These are phyloP conservation scores for Entophlyctis helioformis DNA, from an alignment of 192 early-diverging fungal genomes.

Conservation along the genomic window DNA sequence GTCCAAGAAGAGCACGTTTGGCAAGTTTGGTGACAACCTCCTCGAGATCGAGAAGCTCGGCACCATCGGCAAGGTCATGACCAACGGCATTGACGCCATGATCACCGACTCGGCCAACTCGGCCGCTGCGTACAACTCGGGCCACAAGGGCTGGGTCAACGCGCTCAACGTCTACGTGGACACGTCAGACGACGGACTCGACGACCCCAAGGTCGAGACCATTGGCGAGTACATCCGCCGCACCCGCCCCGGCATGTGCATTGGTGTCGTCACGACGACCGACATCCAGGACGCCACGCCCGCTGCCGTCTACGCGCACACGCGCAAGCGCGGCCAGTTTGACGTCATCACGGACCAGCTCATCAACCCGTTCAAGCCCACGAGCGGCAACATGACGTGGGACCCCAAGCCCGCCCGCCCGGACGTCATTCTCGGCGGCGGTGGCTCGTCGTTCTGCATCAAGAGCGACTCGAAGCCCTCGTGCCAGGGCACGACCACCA, in stretches of 20 bases:
- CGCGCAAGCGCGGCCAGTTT: conserved; percentile 37
- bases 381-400: conserved; percentile 9
- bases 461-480: conserved; percentile 6
- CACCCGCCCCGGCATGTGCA: conserved; percentile 42
- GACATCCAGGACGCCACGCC: conserved; percentile 52
- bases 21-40: conserved; percentile 42
- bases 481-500: conserved; percentile 38
- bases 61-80: conserved; percentile 43
- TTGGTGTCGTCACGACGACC: conserved; percentile 55
- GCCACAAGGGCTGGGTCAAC: conserved; percentile 43
- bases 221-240: conserved; percentile 49
- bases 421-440: conserved; percentile 54
- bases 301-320: conserved; percentile 49
- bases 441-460: conserved; percentile 45
- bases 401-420: conserved; percentile 30
- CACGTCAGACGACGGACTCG: conserved; percentile 33
- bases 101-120: conserved; percentile 61
- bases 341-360: conserved; percentile 41
- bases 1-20: conserved; percentile 38
- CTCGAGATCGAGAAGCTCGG: conserved; percentile 17
- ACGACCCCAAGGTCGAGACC: no score
- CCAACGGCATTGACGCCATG: conserved; percentile 50
- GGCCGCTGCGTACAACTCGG: no score
- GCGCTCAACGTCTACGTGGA: conserved; percentile 50
- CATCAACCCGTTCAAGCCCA: conserved; percentile 1